Base-by-base conservation (phyloP, 164 flowering plant species). In the Sedum album region DNA sequence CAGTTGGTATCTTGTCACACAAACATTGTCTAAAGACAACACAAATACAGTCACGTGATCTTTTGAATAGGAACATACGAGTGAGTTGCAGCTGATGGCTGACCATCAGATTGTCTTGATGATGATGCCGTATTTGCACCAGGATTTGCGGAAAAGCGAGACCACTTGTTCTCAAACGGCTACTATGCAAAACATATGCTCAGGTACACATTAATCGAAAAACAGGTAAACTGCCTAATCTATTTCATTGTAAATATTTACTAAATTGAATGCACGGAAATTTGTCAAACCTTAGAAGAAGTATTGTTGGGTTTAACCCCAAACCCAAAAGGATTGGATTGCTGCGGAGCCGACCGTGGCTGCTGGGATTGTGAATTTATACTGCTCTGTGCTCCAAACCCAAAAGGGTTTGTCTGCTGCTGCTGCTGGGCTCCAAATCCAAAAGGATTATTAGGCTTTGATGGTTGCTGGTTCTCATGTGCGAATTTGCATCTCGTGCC, bases 111-210 rank as follows among this genome's bases (percentile, higher is more conserved):
- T 73, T 83, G 79, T 36, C 68, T 81, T 36, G 82, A 55, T 33
- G 82, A 68, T 36, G 79, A 41, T 17, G 79, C 72, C 68, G 67
- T 76, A 65, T 71, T 71, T 31, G 74, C 35, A 67, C 33, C 62
- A 26, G 78, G 63, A 23, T 49, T 18, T 0, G 83, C 44, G 23
- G 85, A 75, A 69, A 69, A 77, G 48, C 96, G 90, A 25, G 68
- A 75, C 96, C 96, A 93, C 75, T 81, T 90, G 74, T 90, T 93
- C 70, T 88, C 87, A 78, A 85, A 86, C 60, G 90, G 91, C 96
- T 90, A 81, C 42, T 57, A n/a, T 18, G 71, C 31, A 76, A 60
- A 35, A 35, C 3, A 3, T 35, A 35, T 7, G 38, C 38, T 35
- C 38, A 35, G 38, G 38, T 35, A 7, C 38, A 35, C 38, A 35